Percentiles rank a stretch among this genome's conserved stretches.
Evolutionary conservation across 2,329 filamentous ascomycete genomes (phyloP).

Genomic region (Stachybotrys chlorohalonatus): DNA sequence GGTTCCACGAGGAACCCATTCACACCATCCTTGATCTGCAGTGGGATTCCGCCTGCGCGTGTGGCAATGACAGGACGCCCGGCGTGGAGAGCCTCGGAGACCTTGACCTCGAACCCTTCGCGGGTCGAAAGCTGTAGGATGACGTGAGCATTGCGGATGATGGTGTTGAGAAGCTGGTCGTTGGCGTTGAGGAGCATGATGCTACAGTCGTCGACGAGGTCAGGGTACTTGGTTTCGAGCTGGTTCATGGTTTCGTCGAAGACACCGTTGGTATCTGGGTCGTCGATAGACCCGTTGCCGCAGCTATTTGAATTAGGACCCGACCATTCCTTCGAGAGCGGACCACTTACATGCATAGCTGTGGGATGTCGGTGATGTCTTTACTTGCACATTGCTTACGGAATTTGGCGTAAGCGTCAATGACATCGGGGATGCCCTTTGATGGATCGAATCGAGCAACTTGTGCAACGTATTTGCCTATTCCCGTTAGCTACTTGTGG

Average conservation of each 20-base stretch:
- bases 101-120: slow-evolving; percentile 81
- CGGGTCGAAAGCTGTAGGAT: slow-evolving; percentile 72
- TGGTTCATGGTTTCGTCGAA: slow-evolving; percentile 64
- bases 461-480: slow-evolving; percentile 66
- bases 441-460: slow-evolving; percentile 76
- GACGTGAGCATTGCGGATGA: slow-evolving; percentile 64
- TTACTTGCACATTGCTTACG: slow-evolving; percentile 49
- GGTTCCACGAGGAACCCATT: slow-evolving; percentile 68
- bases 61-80: slow-evolving; percentile 72
- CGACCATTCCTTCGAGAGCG: background rate
- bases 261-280: slow-evolving; percentile 65
- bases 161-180: slow-evolving; percentile 70
- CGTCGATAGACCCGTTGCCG: slow-evolving; percentile 72
- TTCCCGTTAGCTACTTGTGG: slow-evolving; percentile 7
- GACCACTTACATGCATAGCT: slow-evolving; percentile 54
- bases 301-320: slow-evolving; percentile 28
- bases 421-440: slow-evolving; percentile 71
- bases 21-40: slow-evolving; percentile 64
- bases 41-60: slow-evolving; percentile 66
- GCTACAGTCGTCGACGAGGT: slow-evolving; percentile 57
- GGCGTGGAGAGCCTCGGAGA: slow-evolving; percentile 74
- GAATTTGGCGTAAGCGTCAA: slow-evolving; percentile 68
- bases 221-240: slow-evolving; percentile 52
- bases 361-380: slow-evolving; percentile 46
- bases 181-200: slow-evolving; percentile 70